Conservation (phyloP, 257 asterid genomes). For the Capsicum rhomboideum region DNA sequence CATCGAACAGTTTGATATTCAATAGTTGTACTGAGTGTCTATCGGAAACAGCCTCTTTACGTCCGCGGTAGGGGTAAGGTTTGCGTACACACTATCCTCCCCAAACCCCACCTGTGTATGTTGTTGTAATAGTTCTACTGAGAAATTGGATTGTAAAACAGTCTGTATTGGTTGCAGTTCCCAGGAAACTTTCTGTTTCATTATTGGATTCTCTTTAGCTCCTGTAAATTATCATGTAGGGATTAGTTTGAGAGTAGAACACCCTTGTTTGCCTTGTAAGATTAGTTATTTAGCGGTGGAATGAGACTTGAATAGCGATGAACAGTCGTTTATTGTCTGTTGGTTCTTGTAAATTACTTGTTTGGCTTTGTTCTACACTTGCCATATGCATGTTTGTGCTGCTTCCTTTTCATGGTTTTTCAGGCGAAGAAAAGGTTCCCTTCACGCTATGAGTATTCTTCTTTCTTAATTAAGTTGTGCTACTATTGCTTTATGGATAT, state of each 20-base stretch:
- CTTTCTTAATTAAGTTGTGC: not conserved
- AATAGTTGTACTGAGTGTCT: too few species aligned
- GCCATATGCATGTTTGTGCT: not conserved
- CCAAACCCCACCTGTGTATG: too few species aligned
- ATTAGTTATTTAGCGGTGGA: not conserved
- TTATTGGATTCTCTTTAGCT: not conserved
- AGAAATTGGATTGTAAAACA: too few species aligned
- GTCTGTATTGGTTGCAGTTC: too few species aligned
- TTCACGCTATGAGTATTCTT: too few species aligned
- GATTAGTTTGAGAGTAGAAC: not conserved
- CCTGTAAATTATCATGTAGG: not conserved
- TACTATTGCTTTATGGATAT: not conserved
- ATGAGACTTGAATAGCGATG: not conserved
- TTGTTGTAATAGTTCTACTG: too few species aligned
- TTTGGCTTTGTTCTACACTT: not conserved
- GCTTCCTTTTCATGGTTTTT: not conserved
- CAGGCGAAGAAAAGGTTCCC: not conserved
- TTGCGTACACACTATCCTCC: too few species aligned
- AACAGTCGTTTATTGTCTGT: not conserved
- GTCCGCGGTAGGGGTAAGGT: too few species aligned
- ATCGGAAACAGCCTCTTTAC: too few species aligned
- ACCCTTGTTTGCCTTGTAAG: not conserved
- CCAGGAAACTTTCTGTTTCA: too few species aligned
- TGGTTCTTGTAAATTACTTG: not conserved
- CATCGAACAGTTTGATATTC: not conserved